Base-by-base conservation (phyloP, 2,329 filamentous ascomycete genomes). In the Sphaceloma murrayae region DNA sequence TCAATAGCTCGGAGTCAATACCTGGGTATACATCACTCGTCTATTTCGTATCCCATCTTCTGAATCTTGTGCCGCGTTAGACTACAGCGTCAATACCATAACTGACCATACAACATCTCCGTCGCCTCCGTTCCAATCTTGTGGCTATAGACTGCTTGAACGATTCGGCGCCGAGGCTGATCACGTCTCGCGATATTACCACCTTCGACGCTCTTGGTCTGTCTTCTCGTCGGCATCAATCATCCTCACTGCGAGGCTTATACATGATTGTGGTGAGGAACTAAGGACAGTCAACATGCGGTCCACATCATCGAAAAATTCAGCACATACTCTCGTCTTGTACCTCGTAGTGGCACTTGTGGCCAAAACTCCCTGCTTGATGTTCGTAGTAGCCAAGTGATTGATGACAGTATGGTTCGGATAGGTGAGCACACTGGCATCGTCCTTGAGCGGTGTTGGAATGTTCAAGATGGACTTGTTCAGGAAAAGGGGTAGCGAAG, bases 191-290 rank as follows among this genome's bases (percentile, higher is more conserved):
- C n/a, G n/a, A n/a, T n/a, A n/a, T n/a, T n/a, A n/a, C n/a, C n/a
- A n/a, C n/a, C n/a, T n/a, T n/a, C n/a, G n/a, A n/a, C n/a, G n/a
- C n/a, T n/a, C n/a, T n/a, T n/a, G n/a, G n/a, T n/a, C n/a, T n/a
- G n/a, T n/a, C n/a, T n/a, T n/a, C 24, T 27, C 7, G 24, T 27
- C 11, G 6, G 24, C 6, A n/a, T 40, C 36, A 40, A 30, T 40
- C 57, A 34, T 61, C 57, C 24, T 67, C 67, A 49, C 62, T 70
- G 14, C 87, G 86, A 13, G 86, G 87, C 69, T 95, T 96, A 68
- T 96, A 96, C 70, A 96, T 82, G 60, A 96, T 94, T 2, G 88
- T 95, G 3, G 89, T 96, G 26, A 96, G 83, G 65, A 96, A 96
- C 89, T 95, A 55, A 26, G 9, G 42, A 55, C 45, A 57, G 50